These are phyloP conservation scores for Pythium scleroteichum DNA, from an alignment of 352 stramenopile genomes.

Conservation along the genomic window DNA sequence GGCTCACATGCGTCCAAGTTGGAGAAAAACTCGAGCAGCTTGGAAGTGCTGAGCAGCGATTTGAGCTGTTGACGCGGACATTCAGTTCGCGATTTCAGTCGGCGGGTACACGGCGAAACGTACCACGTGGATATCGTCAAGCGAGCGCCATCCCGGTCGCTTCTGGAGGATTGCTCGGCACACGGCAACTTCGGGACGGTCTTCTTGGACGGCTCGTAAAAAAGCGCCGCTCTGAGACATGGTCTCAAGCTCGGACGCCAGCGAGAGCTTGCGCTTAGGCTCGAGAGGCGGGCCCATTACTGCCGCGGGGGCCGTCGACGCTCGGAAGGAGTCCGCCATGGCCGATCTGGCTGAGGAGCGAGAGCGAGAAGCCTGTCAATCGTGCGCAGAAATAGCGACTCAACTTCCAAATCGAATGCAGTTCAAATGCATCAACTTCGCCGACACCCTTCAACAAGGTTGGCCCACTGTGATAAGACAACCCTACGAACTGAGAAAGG, in stretches of 20 bases:
- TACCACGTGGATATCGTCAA: constrained; percentile 77
- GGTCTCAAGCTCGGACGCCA: constrained; percentile 33
- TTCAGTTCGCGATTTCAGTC: not conserved
- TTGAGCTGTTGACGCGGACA: constrained; percentile 53
- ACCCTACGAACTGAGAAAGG: too few relatives aligned
- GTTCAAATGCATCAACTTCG: not conserved
- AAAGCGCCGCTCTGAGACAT: constrained; percentile 32
- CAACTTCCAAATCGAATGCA: not conserved
- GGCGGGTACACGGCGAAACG: not conserved
- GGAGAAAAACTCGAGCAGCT: constrained; percentile 79
- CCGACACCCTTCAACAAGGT: not conserved
- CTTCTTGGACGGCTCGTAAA: constrained; percentile 32
- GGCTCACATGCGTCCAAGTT: constrained; percentile 75
- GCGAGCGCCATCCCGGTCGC: constrained; percentile 45
- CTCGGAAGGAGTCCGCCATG: constrained; percentile 1
- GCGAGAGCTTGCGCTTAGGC: constrained; percentile 28
- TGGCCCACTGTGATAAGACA: too few relatives aligned
- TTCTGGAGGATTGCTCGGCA: constrained; percentile 64
- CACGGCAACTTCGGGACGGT: constrained; percentile 45
- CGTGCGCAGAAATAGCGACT: not conserved
- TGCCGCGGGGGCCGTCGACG: constrained; percentile 1
- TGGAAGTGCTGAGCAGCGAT: constrained; percentile 65
- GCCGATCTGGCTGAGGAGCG: too few relatives aligned
- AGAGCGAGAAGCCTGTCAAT: not conserved
- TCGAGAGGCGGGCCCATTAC: not conserved